These are phyloP conservation scores for Aspergillus pseudotamarii DNA, from an alignment of 2,329 filamentous ascomycete genomes.

Conservation along the genomic window DNA sequence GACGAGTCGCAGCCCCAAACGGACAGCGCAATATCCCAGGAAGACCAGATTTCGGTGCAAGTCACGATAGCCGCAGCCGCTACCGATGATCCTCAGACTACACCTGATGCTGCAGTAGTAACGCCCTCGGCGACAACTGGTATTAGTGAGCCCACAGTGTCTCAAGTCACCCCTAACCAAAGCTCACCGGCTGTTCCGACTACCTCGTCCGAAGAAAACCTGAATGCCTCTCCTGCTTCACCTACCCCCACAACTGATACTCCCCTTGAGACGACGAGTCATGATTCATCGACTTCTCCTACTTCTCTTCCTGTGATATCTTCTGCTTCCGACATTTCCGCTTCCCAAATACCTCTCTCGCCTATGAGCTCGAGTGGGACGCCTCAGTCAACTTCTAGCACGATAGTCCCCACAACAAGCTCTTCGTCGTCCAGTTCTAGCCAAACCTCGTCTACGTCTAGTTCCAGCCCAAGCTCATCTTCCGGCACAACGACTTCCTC, in stretches of 20 bases:
- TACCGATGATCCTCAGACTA: background rate
- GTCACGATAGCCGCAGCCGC: background rate
- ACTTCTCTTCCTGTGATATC: conserved; percentile 1
- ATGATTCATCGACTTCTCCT: conserved; percentile 3
- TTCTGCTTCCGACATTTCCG: background rate
- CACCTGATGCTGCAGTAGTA: conserved; percentile 3
- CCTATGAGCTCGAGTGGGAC: conserved; percentile 4
- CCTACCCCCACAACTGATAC: conserved; percentile 11
- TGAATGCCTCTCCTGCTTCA: conserved; percentile 13
- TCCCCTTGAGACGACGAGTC: conserved; percentile 5
- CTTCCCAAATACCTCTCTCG: conserved; percentile 1
- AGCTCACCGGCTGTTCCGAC: conserved; percentile 12
- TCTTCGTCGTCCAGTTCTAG: conserved; percentile 3
- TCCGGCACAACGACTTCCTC: conserved; percentile 7
- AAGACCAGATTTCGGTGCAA: conserved; percentile 5
- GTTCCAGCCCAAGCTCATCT: conserved; percentile 1
- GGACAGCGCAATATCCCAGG: background rate
- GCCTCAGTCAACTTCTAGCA: background rate
- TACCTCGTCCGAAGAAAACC: conserved; percentile 4
- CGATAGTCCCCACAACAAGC: background rate
- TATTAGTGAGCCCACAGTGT: conserved; percentile 6
- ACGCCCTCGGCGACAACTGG: conserved; percentile 7
- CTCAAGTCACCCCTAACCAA: background rate
- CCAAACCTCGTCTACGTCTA: conserved; percentile 4
- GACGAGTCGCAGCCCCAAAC: background rate